These are phyloP conservation scores for Hypoxylon sp. DNA, from an alignment of 2,329 filamentous ascomycete genomes.

Conservation along the genomic window DNA sequence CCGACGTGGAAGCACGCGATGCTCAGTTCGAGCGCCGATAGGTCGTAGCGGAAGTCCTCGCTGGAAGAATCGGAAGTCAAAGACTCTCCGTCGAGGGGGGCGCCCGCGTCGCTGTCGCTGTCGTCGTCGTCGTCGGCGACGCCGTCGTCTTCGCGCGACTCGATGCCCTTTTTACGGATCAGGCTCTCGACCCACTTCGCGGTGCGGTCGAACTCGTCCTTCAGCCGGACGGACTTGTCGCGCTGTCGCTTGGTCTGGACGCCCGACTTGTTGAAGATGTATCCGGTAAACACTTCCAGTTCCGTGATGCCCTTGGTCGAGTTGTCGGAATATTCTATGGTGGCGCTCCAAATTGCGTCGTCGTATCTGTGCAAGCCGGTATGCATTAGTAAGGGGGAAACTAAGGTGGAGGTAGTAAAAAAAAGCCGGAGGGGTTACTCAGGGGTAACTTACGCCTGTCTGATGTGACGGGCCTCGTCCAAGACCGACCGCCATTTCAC, in stretches of 20 bases:
- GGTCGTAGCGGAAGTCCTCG: not conserved
- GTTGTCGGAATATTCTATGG: constrained; percentile 60
- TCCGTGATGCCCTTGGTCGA: constrained; percentile 59
- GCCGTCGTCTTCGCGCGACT: constrained; percentile 23
- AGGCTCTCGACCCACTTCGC: constrained; percentile 56
- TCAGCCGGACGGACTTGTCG: constrained; percentile 63
- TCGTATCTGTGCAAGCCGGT: constrained; percentile 57
- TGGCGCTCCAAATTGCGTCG: constrained; percentile 55
- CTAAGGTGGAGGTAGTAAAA: not conserved
- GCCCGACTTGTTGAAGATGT: constrained; percentile 64
- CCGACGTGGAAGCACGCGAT: constrained; percentile 48
- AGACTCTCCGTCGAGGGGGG: constrained; percentile 3
- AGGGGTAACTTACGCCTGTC: constrained; percentile 56
- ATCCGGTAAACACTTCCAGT: constrained; percentile 67
- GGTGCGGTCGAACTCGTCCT: constrained; percentile 63
- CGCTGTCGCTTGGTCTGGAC: constrained; percentile 63
- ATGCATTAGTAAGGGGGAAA: constrained; percentile 5
- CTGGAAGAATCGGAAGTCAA: not conserved
- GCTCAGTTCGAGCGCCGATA: constrained; percentile 46
- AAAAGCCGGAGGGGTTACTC: not conserved
- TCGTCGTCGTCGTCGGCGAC: constrained; percentile 22
- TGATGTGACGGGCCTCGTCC: constrained; percentile 58
- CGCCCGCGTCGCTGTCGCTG: constrained; percentile 16
- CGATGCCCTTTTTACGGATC: constrained; percentile 48
- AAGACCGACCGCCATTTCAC: constrained; percentile 52